phyloP scores from a whole-genome alignment of 768 basidiomycete genomes.

The Astraeus odoratus region DNA sequence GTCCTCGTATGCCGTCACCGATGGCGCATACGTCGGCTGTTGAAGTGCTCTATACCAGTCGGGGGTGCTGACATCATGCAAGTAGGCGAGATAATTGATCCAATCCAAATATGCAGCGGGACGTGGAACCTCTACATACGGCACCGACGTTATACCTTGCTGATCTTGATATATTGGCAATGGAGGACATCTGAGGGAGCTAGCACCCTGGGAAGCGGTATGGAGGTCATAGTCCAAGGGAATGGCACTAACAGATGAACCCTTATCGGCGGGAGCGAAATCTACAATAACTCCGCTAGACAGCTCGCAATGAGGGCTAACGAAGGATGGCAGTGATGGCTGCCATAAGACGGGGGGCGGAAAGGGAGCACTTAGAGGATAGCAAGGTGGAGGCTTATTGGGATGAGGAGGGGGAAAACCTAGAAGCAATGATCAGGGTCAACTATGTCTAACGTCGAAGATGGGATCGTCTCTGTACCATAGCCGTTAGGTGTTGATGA shows the following conservation, averaged over 20 bases:
- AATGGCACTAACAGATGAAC: conserved; percentile 6
- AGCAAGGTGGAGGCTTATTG: conserved; percentile 15
- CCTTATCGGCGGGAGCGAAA: too few species aligned
- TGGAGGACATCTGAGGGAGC: not conserved
- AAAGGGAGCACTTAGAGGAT: conserved; percentile 8
- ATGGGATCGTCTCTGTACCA: too few species aligned
- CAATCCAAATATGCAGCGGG: conserved; percentile 3
- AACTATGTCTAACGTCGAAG: too few species aligned
- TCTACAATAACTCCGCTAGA: conserved; percentile 5
- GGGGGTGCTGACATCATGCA: not conserved
- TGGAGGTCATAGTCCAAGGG: conserved; percentile 9
- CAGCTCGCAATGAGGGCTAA: conserved; percentile 11
- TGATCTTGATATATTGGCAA: conserved; percentile 1
- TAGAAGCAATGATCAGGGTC: conserved; percentile 8
- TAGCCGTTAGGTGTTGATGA: conserved; percentile 8
- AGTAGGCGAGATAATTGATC: conserved; percentile 4
- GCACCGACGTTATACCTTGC: too few species aligned
- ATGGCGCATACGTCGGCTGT: not conserved
- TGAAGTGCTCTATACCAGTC: not conserved
- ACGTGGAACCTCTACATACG: not conserved
- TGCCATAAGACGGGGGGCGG: conserved; percentile 18
- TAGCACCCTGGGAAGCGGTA: conserved; percentile 3
- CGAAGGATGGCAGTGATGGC: conserved; percentile 20
- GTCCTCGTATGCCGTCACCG: conserved; percentile 8
- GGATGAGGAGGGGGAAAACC: conserved; percentile 10